Percentiles rank a stretch among this genome's conserved stretches.
Evolutionary conservation across 1,139 yeast genomes (phyloP).

Genomic region (Candida sanyaensis): DNA sequence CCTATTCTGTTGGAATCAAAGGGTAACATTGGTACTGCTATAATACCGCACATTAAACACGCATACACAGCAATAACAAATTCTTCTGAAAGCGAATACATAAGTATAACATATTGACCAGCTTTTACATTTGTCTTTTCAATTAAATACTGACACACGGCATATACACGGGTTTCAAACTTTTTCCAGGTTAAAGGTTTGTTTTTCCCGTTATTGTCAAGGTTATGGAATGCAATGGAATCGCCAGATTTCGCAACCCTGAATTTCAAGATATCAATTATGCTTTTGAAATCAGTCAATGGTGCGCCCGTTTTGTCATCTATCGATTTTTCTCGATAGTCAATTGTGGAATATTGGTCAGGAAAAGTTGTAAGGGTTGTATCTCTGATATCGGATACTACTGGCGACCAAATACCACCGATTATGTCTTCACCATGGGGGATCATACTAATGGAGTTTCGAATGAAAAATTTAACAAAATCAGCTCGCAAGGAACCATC

Average conservation of each 20-base stretch:
- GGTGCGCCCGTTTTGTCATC: constrained; percentile 80
- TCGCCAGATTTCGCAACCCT: constrained; percentile 77
- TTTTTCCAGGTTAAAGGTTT: constrained; percentile 80
- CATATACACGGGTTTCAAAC: constrained; percentile 74
- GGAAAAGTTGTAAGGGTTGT: constrained; percentile 45
- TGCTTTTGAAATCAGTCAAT: constrained; percentile 69
- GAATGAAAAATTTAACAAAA: constrained; percentile 78
- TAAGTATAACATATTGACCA: constrained; percentile 74
- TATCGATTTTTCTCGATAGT: constrained; percentile 67
- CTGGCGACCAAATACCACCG: constrained; percentile 87
- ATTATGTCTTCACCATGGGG: constrained; percentile 78
- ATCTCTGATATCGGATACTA: constrained; percentile 60
- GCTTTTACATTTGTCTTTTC: constrained; percentile 56
- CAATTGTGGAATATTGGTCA: constrained; percentile 71
- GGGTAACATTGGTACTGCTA: constrained; percentile 80
- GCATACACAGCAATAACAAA: constrained; percentile 83
- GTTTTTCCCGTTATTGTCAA: constrained; percentile 53
- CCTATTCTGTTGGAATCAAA: constrained; percentile 67
- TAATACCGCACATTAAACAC: constrained; percentile 78
- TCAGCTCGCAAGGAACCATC: constrained; percentile 77
- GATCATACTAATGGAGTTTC: constrained; percentile 64
- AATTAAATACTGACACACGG: constrained; percentile 60
- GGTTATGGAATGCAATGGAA: constrained; percentile 74
- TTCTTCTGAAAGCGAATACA: constrained; percentile 89
- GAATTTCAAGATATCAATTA: constrained; percentile 76